Evolutionary conservation across 208 protist genomes (phyloP).

Genomic region (Trypanosoma grayi): DNA sequence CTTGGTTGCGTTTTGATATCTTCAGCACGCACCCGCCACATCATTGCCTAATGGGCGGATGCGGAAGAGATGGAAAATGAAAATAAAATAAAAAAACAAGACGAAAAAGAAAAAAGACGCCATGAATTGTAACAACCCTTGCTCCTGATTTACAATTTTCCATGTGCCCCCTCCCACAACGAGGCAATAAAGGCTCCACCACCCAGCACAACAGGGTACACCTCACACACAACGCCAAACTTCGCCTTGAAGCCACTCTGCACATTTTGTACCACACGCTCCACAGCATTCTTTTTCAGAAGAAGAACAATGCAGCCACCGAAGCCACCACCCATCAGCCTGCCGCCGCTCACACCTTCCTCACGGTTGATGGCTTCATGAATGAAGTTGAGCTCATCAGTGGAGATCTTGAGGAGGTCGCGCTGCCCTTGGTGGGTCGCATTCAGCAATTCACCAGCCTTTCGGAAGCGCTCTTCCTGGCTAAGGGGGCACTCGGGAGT

Average conservation of each 20-base stretch:
- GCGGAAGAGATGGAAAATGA: slow-evolving; percentile 10
- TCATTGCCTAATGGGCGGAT: slow-evolving; percentile 1
- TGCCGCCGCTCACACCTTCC: slow-evolving; percentile 54
- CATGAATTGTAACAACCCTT: too few relatives aligned
- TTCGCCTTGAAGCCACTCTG: slow-evolving; percentile 42
- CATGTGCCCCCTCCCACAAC: slow-evolving; percentile 24
- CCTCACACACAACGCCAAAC: slow-evolving; percentile 47
- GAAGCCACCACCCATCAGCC: slow-evolving; percentile 85
- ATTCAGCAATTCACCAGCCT: slow-evolving; percentile 57
- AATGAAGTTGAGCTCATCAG: slow-evolving; percentile 74
- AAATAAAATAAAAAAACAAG: slow-evolving; percentile 6
- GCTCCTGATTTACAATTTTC: slow-evolving; percentile 25
- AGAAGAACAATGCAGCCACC: slow-evolving; percentile 75
- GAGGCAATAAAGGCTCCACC: slow-evolving; percentile 51
- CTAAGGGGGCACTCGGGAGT: slow-evolving; percentile 41
- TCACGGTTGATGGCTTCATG: slow-evolving; percentile 58
- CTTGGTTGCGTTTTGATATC: too few relatives aligned
- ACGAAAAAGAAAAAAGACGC: slow-evolving; percentile 10
- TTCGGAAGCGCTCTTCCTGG: slow-evolving; percentile 37
- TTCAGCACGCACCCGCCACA: too few relatives aligned
- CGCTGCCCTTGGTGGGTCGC: slow-evolving; percentile 53
- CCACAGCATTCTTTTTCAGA: slow-evolving; percentile 42
- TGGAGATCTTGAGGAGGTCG: slow-evolving; percentile 62
- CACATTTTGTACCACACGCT: slow-evolving; percentile 43
- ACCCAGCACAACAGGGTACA: slow-evolving; percentile 52